Evolutionary conservation across 352 stramenopile genomes (phyloP).

Genomic region (Paralagenidium karlingii): DNA sequence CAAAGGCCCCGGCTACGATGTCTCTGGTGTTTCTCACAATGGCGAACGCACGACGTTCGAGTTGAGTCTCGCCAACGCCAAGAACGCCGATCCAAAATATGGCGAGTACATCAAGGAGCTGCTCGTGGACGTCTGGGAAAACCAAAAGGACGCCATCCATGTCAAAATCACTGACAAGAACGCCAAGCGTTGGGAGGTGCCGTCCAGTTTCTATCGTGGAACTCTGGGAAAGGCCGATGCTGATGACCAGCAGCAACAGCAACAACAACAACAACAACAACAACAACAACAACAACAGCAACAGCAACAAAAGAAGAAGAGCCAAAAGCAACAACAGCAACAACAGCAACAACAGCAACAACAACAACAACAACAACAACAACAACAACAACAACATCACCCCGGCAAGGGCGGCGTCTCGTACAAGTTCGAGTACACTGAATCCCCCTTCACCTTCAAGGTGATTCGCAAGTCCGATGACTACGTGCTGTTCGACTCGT

Average conservation of each 20-base stretch:
- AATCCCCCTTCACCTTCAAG: constrained; percentile 24
- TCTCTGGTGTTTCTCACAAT: constrained; percentile 15
- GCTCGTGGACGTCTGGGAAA: constrained; percentile 22
- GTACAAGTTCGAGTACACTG: constrained; percentile 20
- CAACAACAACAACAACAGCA: too few relatives aligned
- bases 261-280: too few relatives aligned
- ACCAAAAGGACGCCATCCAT: constrained; percentile 5
- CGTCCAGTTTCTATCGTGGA: constrained; percentile 4
- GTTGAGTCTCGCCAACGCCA: constrained; percentile 14
- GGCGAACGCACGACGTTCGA: constrained; percentile 15
- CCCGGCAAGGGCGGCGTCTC: background rate
- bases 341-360: too few relatives aligned
- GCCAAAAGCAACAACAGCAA: too few relatives aligned
- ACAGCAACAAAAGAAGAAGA: too few relatives aligned
- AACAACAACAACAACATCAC: too few relatives aligned
- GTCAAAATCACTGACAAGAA: constrained; percentile 15
- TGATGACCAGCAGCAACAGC: too few relatives aligned
- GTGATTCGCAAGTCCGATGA: constrained; percentile 19
- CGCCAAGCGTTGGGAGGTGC: constrained; percentile 11
- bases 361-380: too few relatives aligned
- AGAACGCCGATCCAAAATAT: constrained; percentile 9
- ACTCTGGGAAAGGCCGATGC: too few relatives aligned
- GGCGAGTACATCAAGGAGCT: constrained; percentile 23
- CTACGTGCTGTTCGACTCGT: constrained; percentile 29
- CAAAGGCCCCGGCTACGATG: constrained; percentile 18